Conservation (phyloP, 192 early-diverging fungal species). For the Spizellomyces punctatus region DNA sequence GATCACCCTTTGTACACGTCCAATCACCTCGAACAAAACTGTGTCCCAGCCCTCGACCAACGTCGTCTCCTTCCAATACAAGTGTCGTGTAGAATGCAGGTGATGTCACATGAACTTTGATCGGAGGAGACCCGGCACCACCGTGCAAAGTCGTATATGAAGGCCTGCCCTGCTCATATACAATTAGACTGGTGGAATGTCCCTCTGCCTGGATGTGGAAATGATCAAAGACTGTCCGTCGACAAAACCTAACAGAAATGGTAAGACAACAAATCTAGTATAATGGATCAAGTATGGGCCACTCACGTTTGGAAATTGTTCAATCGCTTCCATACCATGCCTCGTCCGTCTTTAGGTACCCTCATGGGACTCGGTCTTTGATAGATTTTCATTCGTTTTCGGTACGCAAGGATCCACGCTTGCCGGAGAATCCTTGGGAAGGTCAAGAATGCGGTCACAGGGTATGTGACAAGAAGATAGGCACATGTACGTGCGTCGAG, state of each 20-base stretch:
- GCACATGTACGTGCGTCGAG: constrained; percentile 21
- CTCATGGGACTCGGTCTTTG: constrained; percentile 45
- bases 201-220: neutral
- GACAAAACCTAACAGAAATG: neutral
- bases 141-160: no score
- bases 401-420: constrained; percentile 50
- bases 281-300: neutral
- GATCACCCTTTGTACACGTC: constrained; percentile 2
- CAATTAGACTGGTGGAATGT: constrained; percentile 7
- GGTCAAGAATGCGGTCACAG: constrained; percentile 54
- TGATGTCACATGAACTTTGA: constrained; percentile 9
- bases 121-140: neutral
- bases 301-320: constrained; percentile 3
- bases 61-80: constrained; percentile 14
- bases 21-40: constrained; percentile 35
- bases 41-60: constrained; percentile 16
- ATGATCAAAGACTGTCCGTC: neutral
- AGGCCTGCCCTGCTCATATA: no score
- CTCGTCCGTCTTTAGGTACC: neutral
- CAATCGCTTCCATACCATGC: constrained; percentile 3
- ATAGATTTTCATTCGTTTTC: constrained; percentile 47
- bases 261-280: neutral
- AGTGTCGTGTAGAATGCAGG: constrained; percentile 26
- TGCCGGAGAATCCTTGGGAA: constrained; percentile 59
- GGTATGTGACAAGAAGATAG: constrained; percentile 40